phyloP scores from a whole-genome alignment of 2,329 filamentous ascomycete species.

The Trichoderma sp. region DNA sequence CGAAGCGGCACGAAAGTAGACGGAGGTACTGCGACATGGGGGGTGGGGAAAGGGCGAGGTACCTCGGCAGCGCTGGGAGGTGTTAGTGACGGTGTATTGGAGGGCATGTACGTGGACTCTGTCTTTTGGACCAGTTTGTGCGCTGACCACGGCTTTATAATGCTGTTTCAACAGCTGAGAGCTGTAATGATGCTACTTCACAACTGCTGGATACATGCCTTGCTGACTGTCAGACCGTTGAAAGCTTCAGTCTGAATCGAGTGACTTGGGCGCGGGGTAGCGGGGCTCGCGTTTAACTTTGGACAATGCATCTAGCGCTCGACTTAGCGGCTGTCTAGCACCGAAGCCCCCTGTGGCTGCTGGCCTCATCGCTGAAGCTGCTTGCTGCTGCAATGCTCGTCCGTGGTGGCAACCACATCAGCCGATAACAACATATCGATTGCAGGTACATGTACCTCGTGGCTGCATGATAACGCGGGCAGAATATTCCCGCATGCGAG shows the following conservation, averaged over 20 bases:
- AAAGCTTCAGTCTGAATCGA: neutral
- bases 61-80: neutral
- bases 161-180: too few relatives aligned
- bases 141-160: too few relatives aligned
- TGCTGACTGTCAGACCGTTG: neutral
- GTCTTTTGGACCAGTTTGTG: neutral
- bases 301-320: neutral
- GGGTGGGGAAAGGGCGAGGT: neutral
- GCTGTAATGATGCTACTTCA: neutral
- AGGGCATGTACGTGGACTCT: neutral
- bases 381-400: too few relatives aligned
- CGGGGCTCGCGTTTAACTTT: neutral
- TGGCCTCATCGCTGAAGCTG: neutral
- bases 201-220: too few relatives aligned
- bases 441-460: neutral
- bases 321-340: neutral
- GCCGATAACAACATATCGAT: constrained; percentile 15
- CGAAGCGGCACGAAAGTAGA: neutral
- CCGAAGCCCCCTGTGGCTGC: neutral
- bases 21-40: neutral
- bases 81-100: neutral
- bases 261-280: neutral
- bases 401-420: constrained; percentile 8
- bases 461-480: constrained; percentile 14
- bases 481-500: constrained; percentile 18